These are phyloP conservation scores for Populus davidiana DNA, from an alignment of 345 rosid genomes.

Conservation along the genomic window DNA sequence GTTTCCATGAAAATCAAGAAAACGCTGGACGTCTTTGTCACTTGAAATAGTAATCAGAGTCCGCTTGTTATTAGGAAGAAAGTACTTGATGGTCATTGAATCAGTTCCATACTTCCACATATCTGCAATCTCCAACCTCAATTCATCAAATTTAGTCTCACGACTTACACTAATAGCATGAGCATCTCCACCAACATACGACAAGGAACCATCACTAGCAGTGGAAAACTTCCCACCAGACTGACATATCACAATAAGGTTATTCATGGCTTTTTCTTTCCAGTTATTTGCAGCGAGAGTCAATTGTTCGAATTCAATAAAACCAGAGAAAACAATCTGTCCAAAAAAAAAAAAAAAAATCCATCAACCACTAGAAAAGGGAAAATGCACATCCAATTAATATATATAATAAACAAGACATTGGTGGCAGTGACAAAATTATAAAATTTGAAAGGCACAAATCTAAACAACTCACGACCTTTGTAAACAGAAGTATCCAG, in stretches of 20 bases:
- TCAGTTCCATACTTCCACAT: conserved; percentile 23
- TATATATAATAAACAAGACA: not conserved
- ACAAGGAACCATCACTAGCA: conserved; percentile 20
- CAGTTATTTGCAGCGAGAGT: not conserved
- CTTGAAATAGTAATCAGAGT: conserved; percentile 26
- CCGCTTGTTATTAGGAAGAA: conserved; percentile 22
- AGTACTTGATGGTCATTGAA: conserved; percentile 18
- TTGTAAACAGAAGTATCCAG: not conserved
- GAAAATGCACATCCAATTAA: not conserved
- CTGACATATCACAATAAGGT: conserved; percentile 24
- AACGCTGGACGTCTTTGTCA: conserved; percentile 24
- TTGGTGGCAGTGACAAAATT: not conserved
- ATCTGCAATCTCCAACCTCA: conserved; percentile 25
- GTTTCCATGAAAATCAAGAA: conserved; percentile 29
- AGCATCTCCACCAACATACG: conserved; percentile 29
- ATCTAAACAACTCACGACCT: not conserved
- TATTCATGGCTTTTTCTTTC: conserved; percentile 3
- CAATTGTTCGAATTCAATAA: not conserved
- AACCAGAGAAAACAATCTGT: not conserved
- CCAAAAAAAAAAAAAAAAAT: not conserved
- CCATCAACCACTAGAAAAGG: not conserved
- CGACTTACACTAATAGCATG: conserved; percentile 21
- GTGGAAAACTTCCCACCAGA: conserved; percentile 24
- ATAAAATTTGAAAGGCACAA: not conserved
- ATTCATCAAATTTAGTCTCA: conserved; percentile 13